Conservation (phyloP, 176 grass and related monocot species). For the Eremochloa ophiuroides region DNA sequence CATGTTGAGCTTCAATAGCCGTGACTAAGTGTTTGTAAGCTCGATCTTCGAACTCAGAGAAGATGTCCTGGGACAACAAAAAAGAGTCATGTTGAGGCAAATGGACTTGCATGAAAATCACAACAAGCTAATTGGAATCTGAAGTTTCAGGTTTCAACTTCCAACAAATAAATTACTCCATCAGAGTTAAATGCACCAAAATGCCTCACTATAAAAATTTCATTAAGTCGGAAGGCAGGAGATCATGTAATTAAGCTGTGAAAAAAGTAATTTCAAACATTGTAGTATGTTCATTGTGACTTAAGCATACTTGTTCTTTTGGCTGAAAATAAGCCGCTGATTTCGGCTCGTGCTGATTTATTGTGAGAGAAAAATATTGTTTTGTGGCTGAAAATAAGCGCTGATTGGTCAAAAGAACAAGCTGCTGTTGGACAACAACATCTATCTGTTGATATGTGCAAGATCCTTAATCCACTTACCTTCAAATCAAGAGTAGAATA, state of each 20-base stretch:
- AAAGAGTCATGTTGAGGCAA: background rate
- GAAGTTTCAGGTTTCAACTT: background rate
- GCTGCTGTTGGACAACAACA: too few relatives aligned
- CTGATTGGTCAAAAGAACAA: too few relatives aligned
- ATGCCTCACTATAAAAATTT: background rate
- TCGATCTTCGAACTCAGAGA: constrained; percentile 29
- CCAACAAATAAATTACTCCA: background rate
- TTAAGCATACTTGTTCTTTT: too few relatives aligned
- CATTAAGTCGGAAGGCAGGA: too few relatives aligned
- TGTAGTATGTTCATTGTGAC: too few relatives aligned
- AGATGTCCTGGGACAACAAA: constrained; percentile 7
- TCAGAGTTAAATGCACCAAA: background rate
- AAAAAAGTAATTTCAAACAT: too few relatives aligned
- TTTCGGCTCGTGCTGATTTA: too few relatives aligned
- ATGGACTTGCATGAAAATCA: background rate
- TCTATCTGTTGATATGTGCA: background rate
- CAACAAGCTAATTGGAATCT: background rate
- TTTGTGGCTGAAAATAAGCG: too few relatives aligned
- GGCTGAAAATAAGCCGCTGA: too few relatives aligned
- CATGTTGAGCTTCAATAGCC: constrained; percentile 24
- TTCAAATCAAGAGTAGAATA: constrained; percentile 24
- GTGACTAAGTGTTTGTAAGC: constrained; percentile 29
- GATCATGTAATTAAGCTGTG: too few relatives aligned
- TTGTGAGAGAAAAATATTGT: too few relatives aligned
- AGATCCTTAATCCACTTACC: background rate